Evolutionary conservation across 2,329 filamentous ascomycete species (phyloP).

Genomic region (Trichophyton schoenleinii): DNA sequence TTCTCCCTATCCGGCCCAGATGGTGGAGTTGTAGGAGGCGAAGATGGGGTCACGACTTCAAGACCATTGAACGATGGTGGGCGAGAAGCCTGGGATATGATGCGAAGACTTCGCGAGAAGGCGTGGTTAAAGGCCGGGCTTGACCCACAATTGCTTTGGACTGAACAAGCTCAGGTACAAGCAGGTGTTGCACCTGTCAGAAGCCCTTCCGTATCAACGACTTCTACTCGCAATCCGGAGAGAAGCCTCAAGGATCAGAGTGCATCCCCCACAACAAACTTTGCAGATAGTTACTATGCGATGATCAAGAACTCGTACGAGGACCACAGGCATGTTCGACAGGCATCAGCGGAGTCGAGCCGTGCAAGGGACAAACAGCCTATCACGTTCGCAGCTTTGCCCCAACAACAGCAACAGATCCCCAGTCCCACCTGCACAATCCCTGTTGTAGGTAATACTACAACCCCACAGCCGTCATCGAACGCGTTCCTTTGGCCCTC

Average conservation of each 20-base stretch:
- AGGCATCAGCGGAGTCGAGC: constrained; percentile 6
- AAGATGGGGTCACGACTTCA: constrained; percentile 33
- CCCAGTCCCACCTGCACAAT: not conserved
- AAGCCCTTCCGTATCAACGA: not conserved
- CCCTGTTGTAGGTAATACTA: not conserved
- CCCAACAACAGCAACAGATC: constrained; percentile 3
- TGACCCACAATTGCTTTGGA: constrained; percentile 36
- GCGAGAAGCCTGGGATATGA: constrained; percentile 39
- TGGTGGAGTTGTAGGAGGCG: constrained; percentile 34
- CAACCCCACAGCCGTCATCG: not conserved
- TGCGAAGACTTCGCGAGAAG: constrained; percentile 35
- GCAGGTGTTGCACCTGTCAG: constrained; percentile 19
- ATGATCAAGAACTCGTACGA: constrained; percentile 13
- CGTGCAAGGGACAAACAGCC: not conserved
- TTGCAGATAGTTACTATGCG: constrained; percentile 13
- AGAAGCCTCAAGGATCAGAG: constrained; percentile 7
- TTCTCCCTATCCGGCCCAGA: constrained; percentile 35
- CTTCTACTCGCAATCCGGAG: not conserved
- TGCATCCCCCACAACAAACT: constrained; percentile 7
- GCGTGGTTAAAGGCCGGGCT: constrained; percentile 39
- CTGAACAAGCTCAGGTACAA: constrained; percentile 33
- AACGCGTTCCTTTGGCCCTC: constrained; percentile 5
- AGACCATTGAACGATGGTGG: constrained; percentile 36
- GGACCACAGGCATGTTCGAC: constrained; percentile 1
- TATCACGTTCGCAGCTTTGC: not conserved